A percentile compares a stretch with the other conserved stretches of the same genome.
These are phyloP conservation scores for Ascochyta fabae DNA, from an alignment of 2,329 filamentous ascomycete genomes.

Conservation along the genomic window DNA sequence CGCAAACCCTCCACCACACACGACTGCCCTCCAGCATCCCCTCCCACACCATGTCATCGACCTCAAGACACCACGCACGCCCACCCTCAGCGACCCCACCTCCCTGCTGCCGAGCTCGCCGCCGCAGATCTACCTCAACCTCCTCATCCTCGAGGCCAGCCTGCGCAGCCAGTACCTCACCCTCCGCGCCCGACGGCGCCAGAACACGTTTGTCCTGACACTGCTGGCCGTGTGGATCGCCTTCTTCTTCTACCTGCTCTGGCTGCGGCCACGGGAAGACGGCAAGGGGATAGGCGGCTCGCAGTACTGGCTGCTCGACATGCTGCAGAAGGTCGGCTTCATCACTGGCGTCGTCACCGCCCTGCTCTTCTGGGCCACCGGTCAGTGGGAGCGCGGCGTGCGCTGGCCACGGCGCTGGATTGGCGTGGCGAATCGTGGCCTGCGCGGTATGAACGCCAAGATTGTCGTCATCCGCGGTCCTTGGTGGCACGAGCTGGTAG, in stretches of 20 bases:
- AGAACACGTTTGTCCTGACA: slow-evolving; percentile 90
- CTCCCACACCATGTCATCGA: slow-evolving; percentile 41
- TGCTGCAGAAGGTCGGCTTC: slow-evolving; percentile 86
- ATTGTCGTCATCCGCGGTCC: slow-evolving; percentile 85
- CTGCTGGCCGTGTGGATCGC: slow-evolving; percentile 80
- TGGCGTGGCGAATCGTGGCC: slow-evolving; percentile 83
- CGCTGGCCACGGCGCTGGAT: slow-evolving; percentile 95
- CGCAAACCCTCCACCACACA: slow-evolving; percentile 20
- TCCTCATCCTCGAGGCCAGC: slow-evolving; percentile 94
- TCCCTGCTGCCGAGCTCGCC: slow-evolving; percentile 86
- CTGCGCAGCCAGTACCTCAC: slow-evolving; percentile 92
- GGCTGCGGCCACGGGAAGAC: slow-evolving; percentile 95
- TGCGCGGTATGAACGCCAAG: slow-evolving; percentile 94
- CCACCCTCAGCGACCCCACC: slow-evolving; percentile 69
- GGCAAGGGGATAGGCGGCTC: slow-evolving; percentile 88
- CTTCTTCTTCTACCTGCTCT: slow-evolving; percentile 88
- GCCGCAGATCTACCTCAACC: slow-evolving; percentile 96
- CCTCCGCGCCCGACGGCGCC: slow-evolving; percentile 82
- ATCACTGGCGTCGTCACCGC: slow-evolving; percentile 89
- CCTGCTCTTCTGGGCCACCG: slow-evolving; percentile 88
- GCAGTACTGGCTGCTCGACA: slow-evolving; percentile 95
- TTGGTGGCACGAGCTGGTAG: slow-evolving; percentile 79
- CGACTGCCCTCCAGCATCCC: slow-evolving; percentile 16
- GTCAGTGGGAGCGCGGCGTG: slow-evolving; percentile 94
- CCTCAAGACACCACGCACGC: slow-evolving; percentile 38